Evolutionary conservation across 148 eudicot species (phyloP), one percentile per base, ranked within the genome.

Genomic region (Heliamphora exappendiculata): DNA sequence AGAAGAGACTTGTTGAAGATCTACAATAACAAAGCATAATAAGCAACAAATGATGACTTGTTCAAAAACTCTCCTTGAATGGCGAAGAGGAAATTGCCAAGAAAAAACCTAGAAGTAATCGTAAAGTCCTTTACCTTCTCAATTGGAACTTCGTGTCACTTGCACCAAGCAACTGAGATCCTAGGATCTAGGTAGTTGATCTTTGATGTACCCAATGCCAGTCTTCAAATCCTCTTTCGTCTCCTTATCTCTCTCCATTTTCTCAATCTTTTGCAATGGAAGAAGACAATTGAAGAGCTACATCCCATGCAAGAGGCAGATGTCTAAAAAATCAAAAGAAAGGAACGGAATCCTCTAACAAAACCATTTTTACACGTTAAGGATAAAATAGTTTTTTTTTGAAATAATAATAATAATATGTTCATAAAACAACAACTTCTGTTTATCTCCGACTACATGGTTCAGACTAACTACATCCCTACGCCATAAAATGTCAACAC

Each of bases 151-250:
- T 93, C 98, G 34, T 85, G 85, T 81, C 98, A 84, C 82, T 93
- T 93, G 84, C 98, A 93, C 98, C 98, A 93, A 45, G 98, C 98
- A 68, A 60, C 98, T 13, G 98, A 89, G 78, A 93, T 93, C 78
- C 98, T 82, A 28, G 98, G 98, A 75, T 93, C 96, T 58, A 88
- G 91, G 64, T 93, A 93, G 82, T 93, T 93, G 65, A 93, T 91
- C 84, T 89, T 93, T 67, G 98, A 93, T 9, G 96, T 93, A 62
- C 98, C 98, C 81, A 93, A 81, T 16, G 98, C 96, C 9, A 62
- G 90, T 91, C 81, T 93, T 93, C 83, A 93, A 76, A 81, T 93
- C 96, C 74, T 93, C 98, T 87, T 93, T 93, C 59, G 74, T 79
- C 44, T 79, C 70, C 91, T 83, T 93, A 75, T 89, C 92, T 36